phyloP scores from a whole-genome alignment of 2,329 filamentous ascomycete genomes.

The Ophiobolus disseminans region DNA sequence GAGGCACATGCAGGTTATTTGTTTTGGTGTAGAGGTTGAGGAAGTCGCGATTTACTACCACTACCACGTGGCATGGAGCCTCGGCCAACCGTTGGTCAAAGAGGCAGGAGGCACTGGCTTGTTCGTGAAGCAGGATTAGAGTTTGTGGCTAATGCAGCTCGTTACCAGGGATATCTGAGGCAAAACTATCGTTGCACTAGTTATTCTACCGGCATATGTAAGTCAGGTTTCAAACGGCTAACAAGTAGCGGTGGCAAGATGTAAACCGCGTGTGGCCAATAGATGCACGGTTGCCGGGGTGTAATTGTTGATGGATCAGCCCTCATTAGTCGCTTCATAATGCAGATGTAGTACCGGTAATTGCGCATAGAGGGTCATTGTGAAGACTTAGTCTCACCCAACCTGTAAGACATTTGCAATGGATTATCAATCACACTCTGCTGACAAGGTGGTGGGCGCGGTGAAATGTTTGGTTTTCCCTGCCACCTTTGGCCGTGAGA shows the following conservation, averaged over 20 bases:
- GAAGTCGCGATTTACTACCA: not conserved
- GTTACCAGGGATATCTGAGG: conserved; percentile 1
- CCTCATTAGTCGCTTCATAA: not conserved
- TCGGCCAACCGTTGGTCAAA: not conserved
- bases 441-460: not conserved
- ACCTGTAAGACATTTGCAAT: not conserved
- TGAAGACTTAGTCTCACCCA: too few relatives aligned
- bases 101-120: too few relatives aligned
- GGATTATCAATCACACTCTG: not conserved
- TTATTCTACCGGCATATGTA: not conserved
- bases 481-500: not conserved
- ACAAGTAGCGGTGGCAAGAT: too few relatives aligned
- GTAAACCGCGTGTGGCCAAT: not conserved
- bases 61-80: not conserved
- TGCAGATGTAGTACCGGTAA: not conserved
- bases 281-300: not conserved
- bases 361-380: not conserved
- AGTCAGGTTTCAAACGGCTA: not conserved
- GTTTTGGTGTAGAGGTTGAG: too few relatives aligned
- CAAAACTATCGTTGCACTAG: not conserved
- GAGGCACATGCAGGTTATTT: too few relatives aligned
- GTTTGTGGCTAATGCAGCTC: conserved; percentile 1
- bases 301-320: not conserved
- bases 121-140: conserved; percentile 1
- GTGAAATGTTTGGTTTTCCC: too few relatives aligned